Evolutionary conservation across 2,329 filamentous ascomycete genomes (phyloP).

Genomic region (Trichoderma afroharzianum): DNA sequence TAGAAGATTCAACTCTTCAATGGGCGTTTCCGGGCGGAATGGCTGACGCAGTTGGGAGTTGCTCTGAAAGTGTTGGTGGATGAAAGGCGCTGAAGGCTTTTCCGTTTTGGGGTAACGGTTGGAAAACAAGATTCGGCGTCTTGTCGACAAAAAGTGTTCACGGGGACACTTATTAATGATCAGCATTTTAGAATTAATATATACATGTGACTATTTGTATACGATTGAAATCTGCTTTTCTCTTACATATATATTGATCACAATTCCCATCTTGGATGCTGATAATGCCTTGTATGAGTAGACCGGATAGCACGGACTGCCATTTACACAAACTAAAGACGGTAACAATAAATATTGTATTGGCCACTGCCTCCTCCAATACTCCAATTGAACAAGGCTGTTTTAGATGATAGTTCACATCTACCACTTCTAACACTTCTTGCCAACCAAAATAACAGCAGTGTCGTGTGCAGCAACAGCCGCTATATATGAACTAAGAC

Average conservation of each 20-base stretch:
- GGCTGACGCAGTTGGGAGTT: background rate
- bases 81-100: background rate
- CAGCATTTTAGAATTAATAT: background rate
- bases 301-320: background rate
- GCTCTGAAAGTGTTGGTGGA: background rate
- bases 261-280: background rate
- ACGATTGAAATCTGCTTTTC: background rate
- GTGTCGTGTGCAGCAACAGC: conserved; percentile 36
- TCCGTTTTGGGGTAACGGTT: background rate
- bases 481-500: conserved; percentile 28
- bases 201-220: background rate
- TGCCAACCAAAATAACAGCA: conserved; percentile 25
- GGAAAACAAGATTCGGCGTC: background rate
- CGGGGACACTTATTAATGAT: background rate
- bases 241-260: background rate
- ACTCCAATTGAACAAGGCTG: background rate
- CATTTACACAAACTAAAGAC: background rate
- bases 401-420: background rate
- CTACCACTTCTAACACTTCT: background rate
- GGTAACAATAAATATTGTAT: background rate
- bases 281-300: background rate
- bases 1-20: background rate
- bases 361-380: background rate
- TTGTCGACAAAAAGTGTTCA: background rate
- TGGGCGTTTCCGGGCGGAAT: background rate